Base-by-base conservation (phyloP, 2,329 filamentous ascomycete species). In the Xylaria sp. region DNA sequence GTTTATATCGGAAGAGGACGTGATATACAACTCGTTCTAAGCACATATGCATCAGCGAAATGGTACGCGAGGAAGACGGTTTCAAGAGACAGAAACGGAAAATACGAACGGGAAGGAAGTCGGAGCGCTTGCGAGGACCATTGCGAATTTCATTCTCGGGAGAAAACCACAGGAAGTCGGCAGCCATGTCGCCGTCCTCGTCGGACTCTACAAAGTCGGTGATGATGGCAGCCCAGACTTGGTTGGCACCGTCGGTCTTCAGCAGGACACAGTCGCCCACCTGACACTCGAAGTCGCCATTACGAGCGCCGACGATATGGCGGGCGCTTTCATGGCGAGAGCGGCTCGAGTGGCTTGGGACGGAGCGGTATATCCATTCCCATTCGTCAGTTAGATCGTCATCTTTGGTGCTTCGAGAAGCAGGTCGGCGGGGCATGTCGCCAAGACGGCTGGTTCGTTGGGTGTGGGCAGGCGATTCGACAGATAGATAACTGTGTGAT, bases 81-180 rank as follows among this genome's bases (percentile, higher is more conserved):
- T 29, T 51, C 59, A 47, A 56, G 33, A 33, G 29, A 13, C 36
- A 6, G 45, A 33, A 31, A 42, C 10, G 38, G n/a, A 22, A 39
- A 11, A 62, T 25, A 55, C 73, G 81, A 65, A 81, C 92, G 89
- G 75, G 87, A 87, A 96, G 79, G 66, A 88, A 93, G 79, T 99
- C 96, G 13, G 83, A 86, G 74, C 93, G 85, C 81, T 96, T 97
- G 80, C 92, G 95, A 65, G 89, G 87, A 76, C 90, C 91, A 73
- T 92, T 96, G 31, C 90, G 88, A 67, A 97, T 93, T 80, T 98
- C 95, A 74, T 91, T 92, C 74, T 97, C 92, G 0, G 92, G 93
- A 0, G 92, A 94, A 77, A 99, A 97, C 96, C 96, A 99, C 86
- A 97, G 90, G 76, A 99, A 96, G 69, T 91, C 92, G 62, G 92